Evolutionary conservation across 192 early-diverging fungal genomes (phyloP).

Genomic region (Backusella luteola): DNA sequence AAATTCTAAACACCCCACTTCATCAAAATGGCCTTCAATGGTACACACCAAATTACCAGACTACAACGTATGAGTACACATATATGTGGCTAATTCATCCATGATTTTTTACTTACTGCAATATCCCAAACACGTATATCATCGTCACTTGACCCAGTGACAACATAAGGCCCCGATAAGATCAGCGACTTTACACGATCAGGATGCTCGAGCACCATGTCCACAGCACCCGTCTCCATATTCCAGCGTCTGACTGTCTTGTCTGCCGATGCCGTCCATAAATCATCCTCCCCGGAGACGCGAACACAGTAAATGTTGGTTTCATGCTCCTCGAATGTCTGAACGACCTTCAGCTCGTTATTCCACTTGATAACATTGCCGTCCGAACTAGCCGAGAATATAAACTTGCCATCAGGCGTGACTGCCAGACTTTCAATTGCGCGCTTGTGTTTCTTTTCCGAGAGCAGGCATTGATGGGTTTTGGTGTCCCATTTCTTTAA

Average conservation of each 20-base stretch:
- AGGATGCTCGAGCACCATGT: conserved; percentile 76
- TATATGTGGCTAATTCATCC: too few species aligned
- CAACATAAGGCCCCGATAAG: conserved; percentile 64
- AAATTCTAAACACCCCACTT: conserved; percentile 68
- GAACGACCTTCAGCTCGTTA: conserved; percentile 40
- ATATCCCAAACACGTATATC: conserved; percentile 85
- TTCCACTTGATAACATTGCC: conserved; percentile 66
- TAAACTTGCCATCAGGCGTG: conserved; percentile 40
- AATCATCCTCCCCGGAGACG: conserved; percentile 52
- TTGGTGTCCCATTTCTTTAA: conserved; percentile 75
- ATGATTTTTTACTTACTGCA: conserved; percentile 54
- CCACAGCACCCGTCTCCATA: conserved; percentile 65
- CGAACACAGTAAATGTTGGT: conserved; percentile 73
- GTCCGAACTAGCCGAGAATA: conserved; percentile 70
- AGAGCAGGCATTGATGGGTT: conserved; percentile 48
- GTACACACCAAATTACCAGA: conserved; percentile 69
- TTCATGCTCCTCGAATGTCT: conserved; percentile 65
- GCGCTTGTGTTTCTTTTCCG: conserved; percentile 49
- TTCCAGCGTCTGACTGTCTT: conserved; percentile 89
- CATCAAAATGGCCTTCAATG: conserved; percentile 89
- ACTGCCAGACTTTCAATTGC: conserved; percentile 55
- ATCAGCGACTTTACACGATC: conserved; percentile 77
- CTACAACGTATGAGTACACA: conserved; percentile 33
- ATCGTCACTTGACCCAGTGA: conserved; percentile 86
- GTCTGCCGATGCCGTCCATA: conserved; percentile 94